Conservation (phyloP, 2,329 filamentous ascomycete genomes). For the Pseudomassariella vexata region DNA sequence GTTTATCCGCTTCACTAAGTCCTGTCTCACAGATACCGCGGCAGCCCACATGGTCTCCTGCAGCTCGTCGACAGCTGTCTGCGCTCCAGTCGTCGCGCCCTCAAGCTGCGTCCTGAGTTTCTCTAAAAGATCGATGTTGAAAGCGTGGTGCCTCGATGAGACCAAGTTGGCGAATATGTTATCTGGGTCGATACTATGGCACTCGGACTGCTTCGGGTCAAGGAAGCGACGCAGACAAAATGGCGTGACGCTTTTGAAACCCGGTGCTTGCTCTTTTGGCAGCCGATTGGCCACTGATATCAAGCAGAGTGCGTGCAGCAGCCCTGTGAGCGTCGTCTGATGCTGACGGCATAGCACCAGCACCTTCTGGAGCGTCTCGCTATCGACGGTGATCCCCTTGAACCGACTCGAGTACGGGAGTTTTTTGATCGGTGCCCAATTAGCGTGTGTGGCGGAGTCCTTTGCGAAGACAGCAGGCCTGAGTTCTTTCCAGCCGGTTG, state of each 20-base stretch:
- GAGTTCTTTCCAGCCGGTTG: constrained; percentile 13
- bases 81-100: not conserved
- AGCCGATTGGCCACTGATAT: constrained; percentile 15
- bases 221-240: constrained; percentile 18
- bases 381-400: constrained; percentile 12
- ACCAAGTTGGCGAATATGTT: constrained; percentile 13
- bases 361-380: constrained; percentile 11
- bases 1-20: constrained; percentile 12
- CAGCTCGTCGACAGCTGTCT: not conserved
- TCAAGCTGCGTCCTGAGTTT: constrained; percentile 1
- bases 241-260: constrained; percentile 9
- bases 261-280: constrained; percentile 1
- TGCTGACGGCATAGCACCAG: constrained; percentile 18
- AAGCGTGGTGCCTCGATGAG: constrained; percentile 6
- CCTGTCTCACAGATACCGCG: constrained; percentile 6
- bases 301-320: constrained; percentile 19
- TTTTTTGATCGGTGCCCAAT: constrained; percentile 18
- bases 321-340: constrained; percentile 21
- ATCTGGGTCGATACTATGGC: constrained; percentile 6
- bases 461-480: constrained; percentile 10
- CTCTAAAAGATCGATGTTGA: not conserved
- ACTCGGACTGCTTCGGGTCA: not conserved
- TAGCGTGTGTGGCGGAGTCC: constrained; percentile 7
- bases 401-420: constrained; percentile 13
- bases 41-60: constrained; percentile 17